phyloP scores from a whole-genome alignment of 768 basidiomycete genomes.

The Macrolepiota albuminosa region DNA sequence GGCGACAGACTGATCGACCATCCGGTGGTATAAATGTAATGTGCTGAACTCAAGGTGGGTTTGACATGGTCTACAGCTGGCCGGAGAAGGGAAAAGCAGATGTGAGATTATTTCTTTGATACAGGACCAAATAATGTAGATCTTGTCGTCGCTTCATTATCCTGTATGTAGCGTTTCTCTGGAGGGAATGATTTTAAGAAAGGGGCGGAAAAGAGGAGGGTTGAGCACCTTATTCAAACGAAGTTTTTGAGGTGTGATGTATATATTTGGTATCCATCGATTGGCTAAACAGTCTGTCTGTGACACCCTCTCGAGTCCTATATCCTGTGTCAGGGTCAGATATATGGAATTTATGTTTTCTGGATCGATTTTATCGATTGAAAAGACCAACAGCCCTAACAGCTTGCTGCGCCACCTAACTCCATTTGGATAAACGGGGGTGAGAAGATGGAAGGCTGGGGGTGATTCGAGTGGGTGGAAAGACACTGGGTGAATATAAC shows the following conservation, averaged over 20 bases:
- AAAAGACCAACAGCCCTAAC: not conserved
- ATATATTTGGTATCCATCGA: no score
- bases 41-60: conserved; percentile 1
- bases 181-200: not conserved
- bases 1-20: conserved; percentile 26
- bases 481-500: not conserved
- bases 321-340: not conserved
- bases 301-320: not conserved
- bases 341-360: not conserved
- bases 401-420: conserved; percentile 1
- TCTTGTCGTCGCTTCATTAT: conserved; percentile 3
- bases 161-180: not conserved
- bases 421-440: not conserved
- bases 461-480: not conserved
- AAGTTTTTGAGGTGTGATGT: not conserved
- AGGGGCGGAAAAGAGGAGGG: not conserved
- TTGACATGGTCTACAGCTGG: conserved; percentile 9
- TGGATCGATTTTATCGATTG: not conserved
- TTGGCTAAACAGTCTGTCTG: not conserved
- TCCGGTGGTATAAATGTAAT: conserved; percentile 21
- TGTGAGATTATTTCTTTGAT: not conserved
- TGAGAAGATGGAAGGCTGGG: not conserved
- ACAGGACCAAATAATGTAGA: conserved; percentile 1
- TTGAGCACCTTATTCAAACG: not conserved
- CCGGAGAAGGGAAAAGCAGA: conserved; percentile 13